These are phyloP conservation scores for Paracoccidioides lutzii DNA, from an alignment of 2,329 filamentous ascomycete genomes.

Conservation along the genomic window DNA sequence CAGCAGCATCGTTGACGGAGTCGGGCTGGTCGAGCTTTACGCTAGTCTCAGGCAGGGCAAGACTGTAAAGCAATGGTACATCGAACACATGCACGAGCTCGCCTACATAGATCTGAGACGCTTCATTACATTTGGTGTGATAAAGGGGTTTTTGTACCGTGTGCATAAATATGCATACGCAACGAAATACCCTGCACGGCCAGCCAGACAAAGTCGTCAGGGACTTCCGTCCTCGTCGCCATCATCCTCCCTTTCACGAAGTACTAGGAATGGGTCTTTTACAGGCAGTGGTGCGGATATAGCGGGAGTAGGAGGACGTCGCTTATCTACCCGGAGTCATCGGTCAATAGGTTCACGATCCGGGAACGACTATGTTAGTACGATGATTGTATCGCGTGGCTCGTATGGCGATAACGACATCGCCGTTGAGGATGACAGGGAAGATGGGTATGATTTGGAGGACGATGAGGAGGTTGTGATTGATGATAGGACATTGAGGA, in stretches of 20 bases:
- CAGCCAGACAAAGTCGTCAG: constrained; percentile 2
- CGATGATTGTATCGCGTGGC: background rate
- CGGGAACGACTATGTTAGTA: background rate
- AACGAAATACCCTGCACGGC: constrained; percentile 21
- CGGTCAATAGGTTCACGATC: background rate
- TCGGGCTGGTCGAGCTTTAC: constrained; percentile 64
- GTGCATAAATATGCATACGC: constrained; percentile 78
- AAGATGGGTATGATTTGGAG: constrained; percentile 4
- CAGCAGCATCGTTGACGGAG: constrained; percentile 27
- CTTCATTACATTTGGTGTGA: constrained; percentile 88
- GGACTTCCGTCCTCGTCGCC: background rate
- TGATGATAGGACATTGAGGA: constrained; percentile 26
- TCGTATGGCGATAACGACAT: constrained; percentile 3
- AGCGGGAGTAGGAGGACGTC: background rate
- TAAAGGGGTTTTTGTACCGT: constrained; percentile 87
- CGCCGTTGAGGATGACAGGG: constrained; percentile 6
- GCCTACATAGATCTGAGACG: constrained; percentile 73
- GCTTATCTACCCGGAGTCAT: background rate
- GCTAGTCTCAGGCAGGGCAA: constrained; percentile 70
- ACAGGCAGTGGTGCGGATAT: constrained; percentile 3
- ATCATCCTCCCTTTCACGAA: constrained; percentile 7
- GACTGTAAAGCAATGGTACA: constrained; percentile 77
- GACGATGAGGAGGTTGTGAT: constrained; percentile 18
- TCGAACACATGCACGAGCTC: constrained; percentile 58
- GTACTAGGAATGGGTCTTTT: constrained; percentile 4